Percentiles rank a stretch among this genome's conserved stretches.
Evolutionary conservation across 495 filamentous ascomycete genomes (phyloP).

Genomic region (Trichoderma erinaceum): DNA sequence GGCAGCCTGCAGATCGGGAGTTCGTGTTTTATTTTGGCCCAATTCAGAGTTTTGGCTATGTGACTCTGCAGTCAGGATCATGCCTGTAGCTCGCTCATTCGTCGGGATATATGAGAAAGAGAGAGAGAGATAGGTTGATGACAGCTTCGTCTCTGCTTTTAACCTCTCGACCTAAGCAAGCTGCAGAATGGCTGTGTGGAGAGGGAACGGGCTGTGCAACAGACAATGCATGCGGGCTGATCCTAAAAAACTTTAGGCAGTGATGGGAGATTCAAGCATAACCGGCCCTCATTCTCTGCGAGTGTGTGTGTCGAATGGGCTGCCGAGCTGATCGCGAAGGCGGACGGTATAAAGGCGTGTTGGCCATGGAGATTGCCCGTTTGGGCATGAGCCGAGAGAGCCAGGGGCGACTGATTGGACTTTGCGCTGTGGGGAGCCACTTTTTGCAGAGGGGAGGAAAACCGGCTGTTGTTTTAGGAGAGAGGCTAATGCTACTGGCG

Average conservation of each 20-base stretch:
- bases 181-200: not conserved
- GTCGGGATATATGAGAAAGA: too few relatives aligned
- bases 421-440: not conserved
- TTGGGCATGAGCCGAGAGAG: not conserved
- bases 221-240: too few relatives aligned
- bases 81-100: too few relatives aligned
- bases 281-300: not conserved
- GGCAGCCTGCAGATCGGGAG: not conserved
- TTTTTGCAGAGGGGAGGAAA: not conserved
- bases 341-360: not conserved
- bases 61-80: too few relatives aligned
- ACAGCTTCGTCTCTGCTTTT: too few relatives aligned
- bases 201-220: not conserved
- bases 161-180: too few relatives aligned
- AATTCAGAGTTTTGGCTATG: constrained; percentile 5
- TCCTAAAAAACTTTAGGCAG: not conserved
- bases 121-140: too few relatives aligned
- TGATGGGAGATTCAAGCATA: not conserved
- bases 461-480: not conserved
- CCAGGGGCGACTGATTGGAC: constrained; percentile 3
- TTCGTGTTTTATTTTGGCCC: not conserved
- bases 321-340: not conserved
- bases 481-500: not conserved
- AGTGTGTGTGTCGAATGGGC: not conserved
- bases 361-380: constrained; percentile 2